phyloP scores from a whole-genome alignment of 1,284 basidiomycete species.

The Moniliophthora roreri region DNA sequence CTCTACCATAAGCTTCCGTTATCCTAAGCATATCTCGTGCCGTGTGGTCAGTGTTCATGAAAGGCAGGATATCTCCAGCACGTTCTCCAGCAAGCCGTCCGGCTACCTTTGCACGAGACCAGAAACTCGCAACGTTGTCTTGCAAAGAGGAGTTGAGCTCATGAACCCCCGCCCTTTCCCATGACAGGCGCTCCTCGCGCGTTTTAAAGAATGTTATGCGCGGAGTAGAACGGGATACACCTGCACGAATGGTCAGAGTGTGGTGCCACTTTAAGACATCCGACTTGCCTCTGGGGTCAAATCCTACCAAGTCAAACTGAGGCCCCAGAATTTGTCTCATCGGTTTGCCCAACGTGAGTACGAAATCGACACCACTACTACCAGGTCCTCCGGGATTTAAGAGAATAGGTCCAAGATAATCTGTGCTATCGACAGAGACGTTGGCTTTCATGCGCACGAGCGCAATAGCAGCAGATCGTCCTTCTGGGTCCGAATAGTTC shows the following conservation, averaged over 20 bases:
- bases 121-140: constrained; percentile 23
- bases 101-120: constrained; percentile 28
- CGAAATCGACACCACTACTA: constrained; percentile 39
- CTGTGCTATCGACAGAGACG: constrained; percentile 20
- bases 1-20: constrained; percentile 38
- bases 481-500: constrained; percentile 32
- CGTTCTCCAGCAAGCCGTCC: constrained; percentile 30
- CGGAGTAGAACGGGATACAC: constrained; percentile 33
- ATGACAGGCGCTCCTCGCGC: neutral
- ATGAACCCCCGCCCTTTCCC: constrained; percentile 1
- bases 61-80: constrained; percentile 30
- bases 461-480: constrained; percentile 33
- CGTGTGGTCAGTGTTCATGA: constrained; percentile 43
- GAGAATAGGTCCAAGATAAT: constrained; percentile 45
- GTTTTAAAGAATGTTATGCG: constrained; percentile 30
- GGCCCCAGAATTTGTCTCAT: constrained; percentile 40
- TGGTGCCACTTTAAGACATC: neutral
- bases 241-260: constrained; percentile 19
- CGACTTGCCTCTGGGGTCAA: constrained; percentile 50
- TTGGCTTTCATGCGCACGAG: constrained; percentile 30
- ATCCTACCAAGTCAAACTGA: constrained; percentile 48
- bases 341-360: constrained; percentile 25
- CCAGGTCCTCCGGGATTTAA: constrained; percentile 57
- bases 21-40: constrained; percentile 52
- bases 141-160: constrained; percentile 22